Percentiles rank a stretch among this genome's conserved stretches.
These are phyloP conservation scores for Ceratobasidium sp. DNA, from an alignment of 1,284 basidiomycete genomes.

Conservation along the genomic window DNA sequence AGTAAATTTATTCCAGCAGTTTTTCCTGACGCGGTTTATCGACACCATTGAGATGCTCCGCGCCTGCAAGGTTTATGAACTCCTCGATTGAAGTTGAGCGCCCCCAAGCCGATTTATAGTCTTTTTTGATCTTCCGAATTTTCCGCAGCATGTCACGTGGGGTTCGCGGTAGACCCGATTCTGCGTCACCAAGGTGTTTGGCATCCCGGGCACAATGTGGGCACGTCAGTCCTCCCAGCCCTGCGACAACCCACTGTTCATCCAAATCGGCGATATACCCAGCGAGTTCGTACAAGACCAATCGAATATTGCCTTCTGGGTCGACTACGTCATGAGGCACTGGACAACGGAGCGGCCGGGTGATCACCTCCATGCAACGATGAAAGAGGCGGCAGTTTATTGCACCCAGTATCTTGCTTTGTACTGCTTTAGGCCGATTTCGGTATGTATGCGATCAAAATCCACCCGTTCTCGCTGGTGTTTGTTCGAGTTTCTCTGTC, in stretches of 20 bases:
- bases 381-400: constrained; percentile 19
- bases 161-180: neutral
- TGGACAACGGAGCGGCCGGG: neutral
- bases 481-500: neutral
- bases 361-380: constrained; percentile 12
- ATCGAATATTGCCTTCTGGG: neutral
- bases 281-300: neutral
- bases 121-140: neutral
- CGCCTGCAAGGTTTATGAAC: neutral
- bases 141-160: neutral
- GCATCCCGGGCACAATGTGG: neutral
- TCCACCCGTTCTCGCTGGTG: neutral
- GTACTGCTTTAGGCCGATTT: neutral
- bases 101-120: neutral
- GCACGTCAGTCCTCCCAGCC: neutral
- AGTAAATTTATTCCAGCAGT: neutral
- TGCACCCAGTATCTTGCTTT: neutral
- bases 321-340: neutral
- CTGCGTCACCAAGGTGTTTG: neutral
- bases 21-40: constrained; percentile 28
- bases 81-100: neutral
- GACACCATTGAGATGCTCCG: constrained; percentile 23
- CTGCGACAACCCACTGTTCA: constrained; percentile 6
- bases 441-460: neutral
- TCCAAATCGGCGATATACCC: neutral